These are phyloP conservation scores for Telopea speciosissima DNA, from an alignment of 177 flowering plant genomes.

Conservation along the genomic window DNA sequence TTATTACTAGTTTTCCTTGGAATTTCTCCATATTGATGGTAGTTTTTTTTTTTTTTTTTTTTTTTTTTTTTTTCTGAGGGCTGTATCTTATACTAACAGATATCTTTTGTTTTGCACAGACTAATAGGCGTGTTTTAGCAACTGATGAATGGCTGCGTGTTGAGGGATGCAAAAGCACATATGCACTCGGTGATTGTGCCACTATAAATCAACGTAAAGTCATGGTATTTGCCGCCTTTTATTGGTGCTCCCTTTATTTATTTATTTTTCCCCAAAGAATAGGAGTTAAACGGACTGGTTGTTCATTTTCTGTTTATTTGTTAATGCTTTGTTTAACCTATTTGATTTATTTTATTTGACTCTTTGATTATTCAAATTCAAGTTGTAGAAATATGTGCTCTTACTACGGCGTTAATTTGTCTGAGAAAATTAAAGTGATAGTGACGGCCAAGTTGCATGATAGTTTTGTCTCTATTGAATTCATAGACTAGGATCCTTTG, in stretches of 20 bases:
- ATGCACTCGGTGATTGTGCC: constrained; percentile 93
- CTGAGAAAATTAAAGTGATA: not conserved
- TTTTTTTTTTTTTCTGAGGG: not conserved
- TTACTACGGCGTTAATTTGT: too few species aligned
- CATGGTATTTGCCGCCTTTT: constrained; percentile 35
- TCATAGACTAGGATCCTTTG: not conserved
- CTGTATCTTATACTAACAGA: constrained; percentile 5
- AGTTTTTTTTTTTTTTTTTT: not conserved
- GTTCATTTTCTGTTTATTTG: not conserved
- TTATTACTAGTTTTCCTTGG: not conserved
- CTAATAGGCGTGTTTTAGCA: constrained; percentile 55
- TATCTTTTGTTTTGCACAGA: constrained; percentile 27
- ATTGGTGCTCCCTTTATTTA: too few species aligned
- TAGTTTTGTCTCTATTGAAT: not conserved
- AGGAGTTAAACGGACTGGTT: not conserved
- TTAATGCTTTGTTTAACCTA: not conserved
- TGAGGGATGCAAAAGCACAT: constrained; percentile 58
- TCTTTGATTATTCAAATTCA: not conserved
- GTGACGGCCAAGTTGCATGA: not conserved
- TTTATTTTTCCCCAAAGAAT: too few species aligned
- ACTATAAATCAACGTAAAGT: constrained; percentile 73
- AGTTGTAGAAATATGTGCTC: too few species aligned
- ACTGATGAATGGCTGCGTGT: constrained; percentile 91
- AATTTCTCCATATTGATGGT: not conserved
- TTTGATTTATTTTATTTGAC: too few species aligned